These are phyloP conservation scores for Neurospora sp. DNA, from an alignment of 495 filamentous ascomycete species.

Conservation along the genomic window DNA sequence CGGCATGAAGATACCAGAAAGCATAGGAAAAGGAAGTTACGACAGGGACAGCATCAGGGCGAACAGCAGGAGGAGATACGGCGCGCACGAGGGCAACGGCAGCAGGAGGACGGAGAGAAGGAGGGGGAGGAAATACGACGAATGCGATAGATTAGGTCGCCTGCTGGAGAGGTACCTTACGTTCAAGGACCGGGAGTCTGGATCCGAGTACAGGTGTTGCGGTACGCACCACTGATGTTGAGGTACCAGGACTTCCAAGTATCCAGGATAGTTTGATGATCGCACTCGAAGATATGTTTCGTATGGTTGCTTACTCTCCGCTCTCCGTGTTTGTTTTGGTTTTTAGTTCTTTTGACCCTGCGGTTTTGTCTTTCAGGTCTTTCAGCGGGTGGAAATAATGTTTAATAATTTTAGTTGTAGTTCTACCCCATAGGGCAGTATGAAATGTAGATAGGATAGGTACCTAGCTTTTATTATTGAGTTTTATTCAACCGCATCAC, in stretches of 20 bases:
- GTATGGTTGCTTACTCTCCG: background rate
- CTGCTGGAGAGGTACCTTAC: background rate
- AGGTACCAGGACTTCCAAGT: too few relatives aligned
- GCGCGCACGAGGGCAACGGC: background rate
- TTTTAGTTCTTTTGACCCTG: background rate
- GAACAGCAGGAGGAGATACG: background rate
- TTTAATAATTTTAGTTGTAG: background rate
- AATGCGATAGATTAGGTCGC: too few relatives aligned
- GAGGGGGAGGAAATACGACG: background rate
- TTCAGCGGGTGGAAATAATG: background rate
- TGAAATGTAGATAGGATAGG: too few relatives aligned
- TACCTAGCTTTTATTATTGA: fast-evolving
- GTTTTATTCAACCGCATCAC: background rate
- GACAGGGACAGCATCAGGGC: background rate
- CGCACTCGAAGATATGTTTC: background rate
- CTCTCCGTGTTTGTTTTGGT: background rate
- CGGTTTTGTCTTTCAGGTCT: background rate
- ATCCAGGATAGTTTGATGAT: background rate
- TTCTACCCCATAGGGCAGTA: background rate
- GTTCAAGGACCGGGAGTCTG: background rate
- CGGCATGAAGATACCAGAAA: background rate
- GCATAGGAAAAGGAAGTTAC: background rate
- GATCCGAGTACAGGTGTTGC: background rate
- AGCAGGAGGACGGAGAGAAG: background rate
- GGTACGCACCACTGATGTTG: background rate